Base-by-base conservation (phyloP, 2,329 filamentous ascomycete genomes). In the Chrysoporthe cubensis region DNA sequence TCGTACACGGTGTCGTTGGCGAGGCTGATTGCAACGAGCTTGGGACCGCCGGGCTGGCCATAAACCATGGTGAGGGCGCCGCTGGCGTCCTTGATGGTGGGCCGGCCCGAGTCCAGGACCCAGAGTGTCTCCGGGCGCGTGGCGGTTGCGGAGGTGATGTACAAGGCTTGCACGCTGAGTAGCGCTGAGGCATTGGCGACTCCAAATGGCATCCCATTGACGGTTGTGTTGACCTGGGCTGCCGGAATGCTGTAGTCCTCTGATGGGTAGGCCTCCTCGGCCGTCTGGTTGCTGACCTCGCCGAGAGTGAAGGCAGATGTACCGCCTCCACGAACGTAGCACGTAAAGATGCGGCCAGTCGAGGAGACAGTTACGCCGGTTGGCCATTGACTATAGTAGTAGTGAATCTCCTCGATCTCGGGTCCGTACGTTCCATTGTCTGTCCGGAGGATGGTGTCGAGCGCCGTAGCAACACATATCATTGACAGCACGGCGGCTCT, bases 381-480 rank as follows among this genome's bases (percentile, higher is more conserved):
- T 1, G 80, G 81, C 80, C 79, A 82, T 71, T 82, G 79, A 40
- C 80, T 78, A 66, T 82, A 82, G 72, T 78, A 84, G 71, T 83
- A 84, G 71, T 84, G 81, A 48, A 80, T 79, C 70, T 84, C 82
- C 70, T 85, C 83, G 3, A 85, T 73, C 1, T 75, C 70, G 0
- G 82, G 82, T 3, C 82, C 82, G 59, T 82, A 83, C 3, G 79
- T 80, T n/a, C 82, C 82, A 65, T 80, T 80, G 70, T 84, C 81
- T 48, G 18, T 21, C 46, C 46, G 46, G 18, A 48, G 46, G 46
- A 48, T 48, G 9, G 46, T 48, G 46, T 48, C 46, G 46, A 48
- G 18, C 21, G 46, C 46, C 8, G 46, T 16, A 6, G 46, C 46
- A 21, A 3, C 7, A 8, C 46, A n/a, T 7, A 21, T 48, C 46